Conservation (phyloP, 176 grass and related monocot genomes). For the Eragrostis curvula region DNA sequence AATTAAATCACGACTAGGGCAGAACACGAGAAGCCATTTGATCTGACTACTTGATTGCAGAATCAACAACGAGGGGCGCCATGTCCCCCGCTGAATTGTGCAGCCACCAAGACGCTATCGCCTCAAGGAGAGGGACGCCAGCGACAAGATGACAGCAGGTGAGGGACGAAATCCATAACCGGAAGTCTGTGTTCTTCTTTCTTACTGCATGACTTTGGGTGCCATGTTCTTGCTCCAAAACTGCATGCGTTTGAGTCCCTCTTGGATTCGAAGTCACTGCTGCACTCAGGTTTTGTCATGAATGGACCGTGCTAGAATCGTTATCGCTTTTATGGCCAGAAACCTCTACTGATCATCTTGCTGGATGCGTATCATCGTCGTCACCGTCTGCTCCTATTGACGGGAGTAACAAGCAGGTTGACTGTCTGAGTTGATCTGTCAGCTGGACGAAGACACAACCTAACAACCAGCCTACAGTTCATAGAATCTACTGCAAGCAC, state of each 20-base stretch:
- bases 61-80: neutral
- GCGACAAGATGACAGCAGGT: neutral
- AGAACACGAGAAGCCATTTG: neutral
- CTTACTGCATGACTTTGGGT: neutral
- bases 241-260: conserved; percentile 9
- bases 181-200: conserved; percentile 9
- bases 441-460: neutral
- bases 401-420: neutral
- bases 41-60: neutral
- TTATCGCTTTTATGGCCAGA: neutral
- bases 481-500: neutral
- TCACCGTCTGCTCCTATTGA: neutral
- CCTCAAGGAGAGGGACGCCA: neutral
- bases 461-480: conserved; percentile 4
- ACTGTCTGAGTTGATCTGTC: neutral
- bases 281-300: neutral
- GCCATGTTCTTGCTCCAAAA: conserved; percentile 16
- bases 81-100: neutral
- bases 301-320: no score
- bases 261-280: neutral
- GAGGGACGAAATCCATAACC: neutral
- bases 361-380: neutral
- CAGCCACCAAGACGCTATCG: neutral
- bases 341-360: neutral
- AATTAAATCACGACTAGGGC: neutral